phyloP scores from a whole-genome alignment of 2,329 filamentous ascomycete species.

The Fusarium sororula region DNA sequence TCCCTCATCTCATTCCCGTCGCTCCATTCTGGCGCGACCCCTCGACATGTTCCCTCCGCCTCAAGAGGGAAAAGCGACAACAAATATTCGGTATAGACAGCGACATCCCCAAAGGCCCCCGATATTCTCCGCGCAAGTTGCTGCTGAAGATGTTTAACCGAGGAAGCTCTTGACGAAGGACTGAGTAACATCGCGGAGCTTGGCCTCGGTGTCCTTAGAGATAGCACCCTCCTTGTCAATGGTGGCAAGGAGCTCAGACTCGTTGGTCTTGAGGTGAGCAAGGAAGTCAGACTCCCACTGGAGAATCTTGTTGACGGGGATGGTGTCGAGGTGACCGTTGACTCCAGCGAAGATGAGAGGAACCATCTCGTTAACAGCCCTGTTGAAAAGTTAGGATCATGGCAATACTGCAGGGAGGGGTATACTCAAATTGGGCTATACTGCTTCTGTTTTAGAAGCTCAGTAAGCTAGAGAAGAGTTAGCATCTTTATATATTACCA shows the following conservation, averaged over 20 bases:
- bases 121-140: constrained; percentile 45
- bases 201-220: constrained; percentile 91
- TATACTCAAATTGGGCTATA: no score
- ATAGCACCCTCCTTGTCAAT: constrained; percentile 97
- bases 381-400: neutral
- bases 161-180: constrained; percentile 95
- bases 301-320: constrained; percentile 92
- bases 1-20: constrained; percentile 54
- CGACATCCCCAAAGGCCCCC: constrained; percentile 49
- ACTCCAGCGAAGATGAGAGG: constrained; percentile 99
- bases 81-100: constrained; percentile 59
- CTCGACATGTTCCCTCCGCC: constrained; percentile 54
- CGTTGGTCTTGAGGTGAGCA: constrained; percentile 88
- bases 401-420: no score
- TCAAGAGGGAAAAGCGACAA: constrained; percentile 60
- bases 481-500: neutral
- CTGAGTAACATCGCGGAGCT: constrained; percentile 78
- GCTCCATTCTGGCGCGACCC: constrained; percentile 59
- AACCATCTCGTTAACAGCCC: constrained; percentile 98
- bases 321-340: constrained; percentile 89
- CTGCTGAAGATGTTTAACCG: constrained; percentile 56
- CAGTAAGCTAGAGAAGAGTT: constrained; percentile 71
- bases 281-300: constrained; percentile 96
- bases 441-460: constrained; percentile 57
- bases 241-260: constrained; percentile 80